Base-by-base conservation (phyloP, 2,329 filamentous ascomycete species). In the Orbilia javanica region DNA sequence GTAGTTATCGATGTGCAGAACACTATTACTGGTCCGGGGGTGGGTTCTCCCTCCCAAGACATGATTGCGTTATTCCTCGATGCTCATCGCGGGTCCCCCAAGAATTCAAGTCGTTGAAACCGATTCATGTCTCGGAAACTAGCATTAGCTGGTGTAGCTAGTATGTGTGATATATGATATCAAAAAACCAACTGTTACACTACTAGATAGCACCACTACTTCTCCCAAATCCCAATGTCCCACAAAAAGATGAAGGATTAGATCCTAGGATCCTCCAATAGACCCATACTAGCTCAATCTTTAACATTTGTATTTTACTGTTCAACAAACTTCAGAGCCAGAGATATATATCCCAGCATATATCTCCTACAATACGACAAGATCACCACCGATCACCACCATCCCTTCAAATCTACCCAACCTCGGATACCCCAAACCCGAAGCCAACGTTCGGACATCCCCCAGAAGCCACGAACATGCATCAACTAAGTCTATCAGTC, bases 141-240 rank as follows among this genome's bases (percentile, higher is more conserved):
- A 53, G 25, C 25, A 53, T n/a, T 18, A 18, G 29, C 15, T 22
- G 13, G 27, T 57, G 20, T 36, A 36, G 7, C 7, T 29, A 4
- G 29, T 55, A n/a, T 52, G 52, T 52, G 13, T 22, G n/a, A 52
- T 52, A 55, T 18, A 55, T 36, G 52, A 55, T 55, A 55, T 55
- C 52, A 55, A 29, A 55, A 34, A 36, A 39, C n/a, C 3, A 39
- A 39, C 36, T n/a, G 42, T 44, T 36, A 34, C 22, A 31, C 15
- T 7, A n/a, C 52, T n/a, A n/a, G n/a, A n/a, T n/a, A n/a, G n/a
- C n/a, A n/a, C n/a, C n/a, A n/a, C n/a, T n/a, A n/a, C n/a, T n/a
- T n/a, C n/a, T n/a, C n/a, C n/a, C n/a, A 57, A 11, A 57, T 3
- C 52, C 8, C n/a, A 53, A 29, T 36, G 29, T 13, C 22, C 29